These are phyloP conservation scores for Rhizoclosmatium sp. DNA, from an alignment of 192 early-diverging fungal genomes.

Conservation along the genomic window DNA sequence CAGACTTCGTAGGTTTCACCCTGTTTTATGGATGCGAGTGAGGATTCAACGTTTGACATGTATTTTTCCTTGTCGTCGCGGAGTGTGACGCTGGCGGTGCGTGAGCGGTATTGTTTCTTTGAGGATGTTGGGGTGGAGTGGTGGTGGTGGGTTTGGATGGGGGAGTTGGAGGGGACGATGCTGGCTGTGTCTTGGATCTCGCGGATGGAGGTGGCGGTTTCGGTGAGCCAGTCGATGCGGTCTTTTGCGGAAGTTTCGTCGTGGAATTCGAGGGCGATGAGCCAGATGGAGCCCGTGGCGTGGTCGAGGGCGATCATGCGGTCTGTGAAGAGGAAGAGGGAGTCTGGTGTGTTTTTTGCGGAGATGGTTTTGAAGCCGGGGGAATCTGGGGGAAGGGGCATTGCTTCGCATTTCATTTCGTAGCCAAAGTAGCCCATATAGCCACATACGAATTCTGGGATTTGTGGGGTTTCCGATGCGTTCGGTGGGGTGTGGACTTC, in stretches of 20 bases:
- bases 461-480: too few relatives aligned
- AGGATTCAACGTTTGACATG: constrained; percentile 62
- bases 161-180: background rate
- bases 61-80: constrained; percentile 54
- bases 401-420: constrained; percentile 87
- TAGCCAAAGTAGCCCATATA: constrained; percentile 93
- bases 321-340: constrained; percentile 78
- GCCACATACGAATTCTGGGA: constrained; percentile 78
- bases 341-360: constrained; percentile 63
- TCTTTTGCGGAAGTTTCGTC: constrained; percentile 6
- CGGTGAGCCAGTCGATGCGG: constrained; percentile 24
- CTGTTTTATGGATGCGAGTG: constrained; percentile 68
- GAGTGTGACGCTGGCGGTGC: constrained; percentile 21
- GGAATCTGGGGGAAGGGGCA: constrained; percentile 44
- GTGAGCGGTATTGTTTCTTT: background rate
- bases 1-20: constrained; percentile 98
- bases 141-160: background rate
- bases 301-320: constrained; percentile 81
- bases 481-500: constrained; percentile 28
- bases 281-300: constrained; percentile 36
- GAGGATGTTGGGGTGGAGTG: too few relatives aligned
- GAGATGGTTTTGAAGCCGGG: constrained; percentile 10
- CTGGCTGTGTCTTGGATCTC: constrained; percentile 17
- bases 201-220: constrained; percentile 5
- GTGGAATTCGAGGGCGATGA: constrained; percentile 31